Evolutionary conservation across 2,329 filamentous ascomycete genomes (phyloP).

Genomic region (Boeremia lycopersici): DNA sequence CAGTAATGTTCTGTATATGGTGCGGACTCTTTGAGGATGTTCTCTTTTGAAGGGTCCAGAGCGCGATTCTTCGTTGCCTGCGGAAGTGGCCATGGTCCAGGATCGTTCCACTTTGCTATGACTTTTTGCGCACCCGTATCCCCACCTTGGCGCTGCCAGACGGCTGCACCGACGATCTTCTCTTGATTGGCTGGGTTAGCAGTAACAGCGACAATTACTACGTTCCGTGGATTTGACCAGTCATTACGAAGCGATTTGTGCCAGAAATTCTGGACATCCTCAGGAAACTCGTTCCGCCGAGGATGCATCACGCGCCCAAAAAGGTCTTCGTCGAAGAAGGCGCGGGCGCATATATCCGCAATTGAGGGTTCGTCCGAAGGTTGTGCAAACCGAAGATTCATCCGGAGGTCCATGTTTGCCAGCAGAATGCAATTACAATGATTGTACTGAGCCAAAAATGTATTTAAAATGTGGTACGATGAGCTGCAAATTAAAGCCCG

Average conservation of each 20-base stretch:
- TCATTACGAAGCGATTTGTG: conserved; percentile 20
- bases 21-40: conserved; percentile 16
- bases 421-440: background rate
- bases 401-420: background rate
- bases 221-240: conserved; percentile 21
- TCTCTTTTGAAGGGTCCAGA: conserved; percentile 23
- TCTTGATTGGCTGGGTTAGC: conserved; percentile 7
- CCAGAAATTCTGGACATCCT: conserved; percentile 35
- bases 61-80: conserved; percentile 27
- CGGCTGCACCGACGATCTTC: conserved; percentile 26
- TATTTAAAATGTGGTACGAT: background rate
- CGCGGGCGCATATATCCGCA: conserved; percentile 21
- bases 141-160: conserved; percentile 33
- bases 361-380: conserved; percentile 26
- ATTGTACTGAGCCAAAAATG: background rate
- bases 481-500: background rate
- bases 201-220: conserved; percentile 20
- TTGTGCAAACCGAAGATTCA: background rate
- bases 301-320: conserved; percentile 39
- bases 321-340: conserved; percentile 42
- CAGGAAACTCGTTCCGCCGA: conserved; percentile 29
- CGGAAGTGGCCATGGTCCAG: conserved; percentile 15
- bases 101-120: background rate
- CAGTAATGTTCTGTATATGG: conserved; percentile 30
- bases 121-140: conserved; percentile 4